Evolutionary conservation across 2,329 filamentous ascomycete genomes (phyloP), one percentile per base, ranked within the genome.

Genomic region (Fusarium sp.): DNA sequence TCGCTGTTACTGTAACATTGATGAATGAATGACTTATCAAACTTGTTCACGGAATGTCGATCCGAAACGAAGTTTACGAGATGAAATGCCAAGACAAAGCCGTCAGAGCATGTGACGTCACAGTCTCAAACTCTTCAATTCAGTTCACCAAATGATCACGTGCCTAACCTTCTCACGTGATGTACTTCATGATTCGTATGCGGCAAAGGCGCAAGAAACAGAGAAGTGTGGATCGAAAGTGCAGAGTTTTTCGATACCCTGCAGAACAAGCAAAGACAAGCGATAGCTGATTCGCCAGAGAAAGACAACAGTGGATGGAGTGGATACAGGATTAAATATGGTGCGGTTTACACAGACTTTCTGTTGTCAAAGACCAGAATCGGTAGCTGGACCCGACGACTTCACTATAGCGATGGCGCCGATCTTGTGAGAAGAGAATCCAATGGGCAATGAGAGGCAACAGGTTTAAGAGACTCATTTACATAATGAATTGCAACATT

Each of bases 191-290:
- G 67, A 67, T 67, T 59, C 52, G 40, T 48, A 45, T 68, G 45
- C 41, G 57, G 57, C 53, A 64, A 71, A 35, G 15, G 38, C 49
- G 57, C 44, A 46, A 38, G 26, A 62, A 27, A 33, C n/a, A 8
- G 14, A 7, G 10, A 3, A 35, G 9, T 6, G 64, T 61, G 65
- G 69, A 66, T 20, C 32, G 46, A 40, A 45, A 27, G 20, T 49
- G 33, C 52, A 71, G 69, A 71, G 50, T 73, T 71, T 71, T 71
- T 67, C 66, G 30, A 33, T 14, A 37, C 55, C 54, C 50, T 60
- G 50, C 37, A 42, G 27, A 52, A 40, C 32, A 40, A 52, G 32
- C 17, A 41, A 45, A n/a, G 26, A 40, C 18, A 69, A 42, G 17
- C 14, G 7, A 42, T 46, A 33, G 26, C 40, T 49, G 69, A 71